Conservation (phyloP, 108 stramenopile species). For the Fragilariopsis cylindrus region DNA sequence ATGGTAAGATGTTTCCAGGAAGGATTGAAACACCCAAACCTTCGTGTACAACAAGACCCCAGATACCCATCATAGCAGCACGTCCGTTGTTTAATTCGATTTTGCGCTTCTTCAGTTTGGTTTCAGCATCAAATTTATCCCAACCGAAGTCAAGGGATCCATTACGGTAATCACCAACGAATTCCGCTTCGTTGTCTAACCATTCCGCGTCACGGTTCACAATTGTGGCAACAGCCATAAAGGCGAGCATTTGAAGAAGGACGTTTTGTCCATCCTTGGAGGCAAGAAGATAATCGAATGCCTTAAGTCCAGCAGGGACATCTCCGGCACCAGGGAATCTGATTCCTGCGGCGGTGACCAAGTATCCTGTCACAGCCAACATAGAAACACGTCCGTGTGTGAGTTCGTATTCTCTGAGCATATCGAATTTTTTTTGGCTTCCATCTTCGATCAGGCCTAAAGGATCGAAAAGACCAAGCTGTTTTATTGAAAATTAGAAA, state of each 20-base stretch:
- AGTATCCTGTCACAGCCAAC: constrained; percentile 78
- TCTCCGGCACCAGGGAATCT: constrained; percentile 57
- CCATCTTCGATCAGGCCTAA: constrained; percentile 41
- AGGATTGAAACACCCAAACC: constrained; percentile 51
- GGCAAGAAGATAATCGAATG: constrained; percentile 43
- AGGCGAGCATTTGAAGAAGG: constrained; percentile 44
- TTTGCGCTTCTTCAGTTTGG: constrained; percentile 78
- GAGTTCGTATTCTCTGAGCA: constrained; percentile 63
- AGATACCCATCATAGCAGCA: constrained; percentile 89
- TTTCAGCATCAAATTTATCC: constrained; percentile 62
- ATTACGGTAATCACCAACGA: constrained; percentile 77
- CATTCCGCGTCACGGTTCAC: constrained; percentile 49
- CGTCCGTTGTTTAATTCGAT: constrained; percentile 94
- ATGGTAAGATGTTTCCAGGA: constrained; percentile 37
- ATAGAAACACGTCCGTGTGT: constrained; percentile 80
- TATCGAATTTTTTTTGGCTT: constrained; percentile 54
- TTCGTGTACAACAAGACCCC: constrained; percentile 81
- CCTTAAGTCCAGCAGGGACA: constrained; percentile 40
- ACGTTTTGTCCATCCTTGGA: constrained; percentile 41
- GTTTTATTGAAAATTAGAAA: not conserved
- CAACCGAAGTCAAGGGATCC: constrained; percentile 71
- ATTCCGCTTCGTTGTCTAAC: constrained; percentile 45
- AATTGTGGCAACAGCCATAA: constrained; percentile 46
- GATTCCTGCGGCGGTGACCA: constrained; percentile 61
- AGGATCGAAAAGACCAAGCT: constrained; percentile 48